Evolutionary conservation across 2,329 filamentous ascomycete species (phyloP), one percentile per base, ranked within the genome.

Genomic region (Trichophyton simii): DNA sequence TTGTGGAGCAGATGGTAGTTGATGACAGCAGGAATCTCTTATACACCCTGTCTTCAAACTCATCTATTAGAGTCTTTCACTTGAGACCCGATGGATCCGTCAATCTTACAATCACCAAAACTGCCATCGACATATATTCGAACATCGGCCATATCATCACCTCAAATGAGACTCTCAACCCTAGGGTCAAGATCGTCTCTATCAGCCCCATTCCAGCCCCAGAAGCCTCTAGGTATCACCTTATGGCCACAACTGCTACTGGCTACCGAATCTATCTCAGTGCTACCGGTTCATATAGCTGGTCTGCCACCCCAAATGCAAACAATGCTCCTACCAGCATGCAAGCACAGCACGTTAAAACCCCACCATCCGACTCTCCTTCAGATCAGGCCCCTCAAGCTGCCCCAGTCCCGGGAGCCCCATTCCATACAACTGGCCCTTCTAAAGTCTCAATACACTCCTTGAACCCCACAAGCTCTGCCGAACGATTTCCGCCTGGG

Each of bases 341-440:
- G 90, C 91, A 96, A 73, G 85, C 96, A n/a, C 88, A 95, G 67
- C 94, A 95, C 70, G 89, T 99, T 73, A 95, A 94, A 71, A 95
- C 96, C 63, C 94, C 95, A 0, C 94, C 94, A 74, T 62, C 74
- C 66, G 64, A 73, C 67, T 66, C 64, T 58, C 63, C 66, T 62
- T 54, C 71, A 61, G 57, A 66, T 25, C 67, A 61, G 73, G 70
- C 34, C 64, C 64, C 64, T 64, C 65, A 64, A 64, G 60, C 64
- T 20, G n/a, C 62, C 58, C 60, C 59, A 60, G 61, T 60, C 64
- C 64, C 65, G 68, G 66, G 66, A 63, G 61, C 66, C 68, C 68
- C 59, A 58, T 66, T 58, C 66, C 63, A 66, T 65, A 58, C 67
- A 50, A 66, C 71, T 82, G 67, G 68, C 77, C 64, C 77, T 79